phyloP scores from a whole-genome alignment of 306 rosid genomes.

The Chamaecrista fasciculata region DNA sequence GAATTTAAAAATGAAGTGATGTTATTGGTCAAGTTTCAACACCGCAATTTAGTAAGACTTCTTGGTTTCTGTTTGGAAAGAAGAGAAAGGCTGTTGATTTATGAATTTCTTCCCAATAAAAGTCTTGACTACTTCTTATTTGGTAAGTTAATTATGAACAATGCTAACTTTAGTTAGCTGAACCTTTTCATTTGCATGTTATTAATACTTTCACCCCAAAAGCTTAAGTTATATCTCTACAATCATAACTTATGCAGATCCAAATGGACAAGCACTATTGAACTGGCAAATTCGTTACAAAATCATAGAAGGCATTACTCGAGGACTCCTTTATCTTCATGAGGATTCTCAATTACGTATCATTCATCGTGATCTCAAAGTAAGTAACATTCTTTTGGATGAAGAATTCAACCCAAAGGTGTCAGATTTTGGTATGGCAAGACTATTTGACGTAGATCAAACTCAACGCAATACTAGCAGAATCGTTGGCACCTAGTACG shows the following conservation, averaged over 20 bases:
- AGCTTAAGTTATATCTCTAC: too few species aligned
- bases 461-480: not conserved
- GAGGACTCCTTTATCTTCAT: not conserved
- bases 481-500: constrained; percentile 1
- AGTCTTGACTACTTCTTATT: not conserved
- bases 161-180: too few species aligned
- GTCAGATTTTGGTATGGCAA: not conserved
- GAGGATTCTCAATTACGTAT: not conserved
- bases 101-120: not conserved
- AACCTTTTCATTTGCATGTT: too few species aligned
- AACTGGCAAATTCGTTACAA: not conserved
- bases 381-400: not conserved
- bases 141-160: not conserved
- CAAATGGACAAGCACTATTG: not conserved
- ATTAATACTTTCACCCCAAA: too few species aligned
- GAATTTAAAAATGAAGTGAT: not conserved
- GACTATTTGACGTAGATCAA: not conserved
- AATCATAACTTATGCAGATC: not conserved
- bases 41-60: not conserved
- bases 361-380: not conserved
- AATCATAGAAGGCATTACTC: not conserved
- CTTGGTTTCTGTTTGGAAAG: not conserved
- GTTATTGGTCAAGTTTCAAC: not conserved
- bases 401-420: not conserved
- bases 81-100: not conserved